Conservation (phyloP, 2,329 filamentous ascomycete species). For the Triangularia verruculosa region DNA sequence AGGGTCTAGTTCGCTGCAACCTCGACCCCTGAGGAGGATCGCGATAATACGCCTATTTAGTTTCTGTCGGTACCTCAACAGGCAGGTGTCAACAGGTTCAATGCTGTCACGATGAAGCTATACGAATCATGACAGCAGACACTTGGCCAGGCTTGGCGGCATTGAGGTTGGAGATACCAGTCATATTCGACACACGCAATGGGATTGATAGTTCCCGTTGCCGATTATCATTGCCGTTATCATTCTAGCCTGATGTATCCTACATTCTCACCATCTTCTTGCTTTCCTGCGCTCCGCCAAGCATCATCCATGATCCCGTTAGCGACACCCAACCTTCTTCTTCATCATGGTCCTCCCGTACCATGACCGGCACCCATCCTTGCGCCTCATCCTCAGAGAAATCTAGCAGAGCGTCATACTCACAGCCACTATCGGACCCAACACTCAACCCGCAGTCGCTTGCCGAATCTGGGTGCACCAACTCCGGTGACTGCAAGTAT, state of each 20-base stretch:
- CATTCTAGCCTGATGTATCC: background rate
- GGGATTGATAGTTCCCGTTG: no score
- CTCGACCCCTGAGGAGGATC: background rate
- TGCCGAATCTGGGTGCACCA: background rate
- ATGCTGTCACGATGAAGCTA: background rate
- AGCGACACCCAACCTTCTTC: conserved; percentile 18
- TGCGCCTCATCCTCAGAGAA: conserved; percentile 6
- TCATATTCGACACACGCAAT: no score
- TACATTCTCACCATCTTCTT: background rate
- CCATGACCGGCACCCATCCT: conserved; percentile 19
- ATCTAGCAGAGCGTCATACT: conserved; percentile 3
- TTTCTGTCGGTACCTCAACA: background rate
- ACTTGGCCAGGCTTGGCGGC: background rate
- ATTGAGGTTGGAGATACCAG: background rate
- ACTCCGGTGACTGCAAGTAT: background rate
- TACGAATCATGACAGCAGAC: background rate
- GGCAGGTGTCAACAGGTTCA: background rate
- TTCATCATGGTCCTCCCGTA: conserved; percentile 11
- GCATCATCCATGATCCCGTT: conserved; percentile 17
- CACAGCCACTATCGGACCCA: conserved; percentile 5
- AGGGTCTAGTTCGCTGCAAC: background rate
- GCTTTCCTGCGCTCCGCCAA: background rate
- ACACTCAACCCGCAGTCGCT: background rate
- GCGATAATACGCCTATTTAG: background rate
- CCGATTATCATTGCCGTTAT: background rate